Base-by-base conservation (phyloP, 106 monocot genomes). In the Dioscorea zingiberensis region DNA sequence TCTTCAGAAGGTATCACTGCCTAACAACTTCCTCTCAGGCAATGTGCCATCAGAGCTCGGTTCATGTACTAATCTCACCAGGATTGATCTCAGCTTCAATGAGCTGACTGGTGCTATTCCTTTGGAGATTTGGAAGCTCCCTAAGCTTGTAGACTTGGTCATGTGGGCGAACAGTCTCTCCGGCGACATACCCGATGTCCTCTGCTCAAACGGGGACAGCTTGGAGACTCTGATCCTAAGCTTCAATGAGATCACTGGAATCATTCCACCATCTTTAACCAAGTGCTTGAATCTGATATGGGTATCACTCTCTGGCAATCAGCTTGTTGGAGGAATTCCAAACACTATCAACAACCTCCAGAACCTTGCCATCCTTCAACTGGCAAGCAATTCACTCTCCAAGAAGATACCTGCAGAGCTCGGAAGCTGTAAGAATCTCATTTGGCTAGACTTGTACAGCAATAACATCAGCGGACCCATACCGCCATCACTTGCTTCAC, bases 131-230 rank as follows among this genome's bases (percentile, higher is more conserved):
- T 74, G 70, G 58, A 51, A 60, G 16, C 71, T 89, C 3, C 83
- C 89, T 9, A 81, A 69, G 30, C 70, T 93, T 11, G 60, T 53
- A 23, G 77, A 83, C 22, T 47, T 93, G 54, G 69, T 81, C 48
- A 76, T 81, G 69, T 93, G 88, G 88, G 93, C 85, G 0, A 93
- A 85, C 66, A 77, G 75, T 24, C 69, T 89, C 70, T 73, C 89
- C 25, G 93, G 93, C 2, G 74, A 78, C 21, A 83, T 93, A 17
- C 84, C 89, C 0, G 69, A 66, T 16, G 47, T 29, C 16, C 73
- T 94, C n/a, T 86, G 89, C 55, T 49, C 75, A 2, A 75, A 76
- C 17, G 47, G 80, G 24, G 54, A 66, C 0, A 73, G 30, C 32
- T 60, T 87, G 25, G 74, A 91, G 72, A 85, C 71, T 25, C 76